These are phyloP conservation scores for Nicotiana attenuata DNA, from an alignment of 257 asterid genomes.

Conservation along the genomic window DNA sequence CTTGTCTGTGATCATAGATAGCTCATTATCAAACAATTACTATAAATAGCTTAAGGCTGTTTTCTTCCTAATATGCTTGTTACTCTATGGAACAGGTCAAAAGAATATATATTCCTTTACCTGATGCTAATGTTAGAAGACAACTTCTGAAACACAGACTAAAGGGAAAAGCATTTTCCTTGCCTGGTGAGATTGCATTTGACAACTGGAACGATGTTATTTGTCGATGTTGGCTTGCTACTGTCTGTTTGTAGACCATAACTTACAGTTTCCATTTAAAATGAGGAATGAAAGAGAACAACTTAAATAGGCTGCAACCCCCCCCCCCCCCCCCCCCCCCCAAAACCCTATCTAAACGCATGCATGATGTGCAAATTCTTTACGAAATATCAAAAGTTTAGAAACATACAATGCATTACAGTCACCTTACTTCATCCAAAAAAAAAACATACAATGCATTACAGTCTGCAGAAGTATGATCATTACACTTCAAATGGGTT, in stretches of 20 bases:
- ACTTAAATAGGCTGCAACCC: not conserved
- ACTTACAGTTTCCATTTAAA: not conserved
- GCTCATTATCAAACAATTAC: not conserved
- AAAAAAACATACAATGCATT: no score
- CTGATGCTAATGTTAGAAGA: constrained; percentile 78
- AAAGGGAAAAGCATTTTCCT: constrained; percentile 71
- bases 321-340: not conserved
- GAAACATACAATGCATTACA: no score
- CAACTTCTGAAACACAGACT: constrained; percentile 84
- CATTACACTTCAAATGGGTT: no score
- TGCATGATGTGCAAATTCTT: not conserved
- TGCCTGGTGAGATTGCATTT: constrained; percentile 63
- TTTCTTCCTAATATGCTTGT: constrained; percentile 9
- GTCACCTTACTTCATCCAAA: no score
- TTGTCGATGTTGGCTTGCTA: not conserved
- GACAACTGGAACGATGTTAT: not conserved
- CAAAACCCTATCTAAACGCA: no score
- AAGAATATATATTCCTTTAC: constrained; percentile 94
- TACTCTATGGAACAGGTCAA: constrained; percentile 61
- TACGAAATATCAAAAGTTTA: not conserved
- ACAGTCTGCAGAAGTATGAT: no score
- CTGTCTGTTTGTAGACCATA: not conserved
- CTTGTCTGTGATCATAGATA: not conserved
- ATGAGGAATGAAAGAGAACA: not conserved
- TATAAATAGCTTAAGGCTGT: not conserved